Base-by-base conservation (phyloP, 352 stramenopile species). In the Pythium dissimile region DNA sequence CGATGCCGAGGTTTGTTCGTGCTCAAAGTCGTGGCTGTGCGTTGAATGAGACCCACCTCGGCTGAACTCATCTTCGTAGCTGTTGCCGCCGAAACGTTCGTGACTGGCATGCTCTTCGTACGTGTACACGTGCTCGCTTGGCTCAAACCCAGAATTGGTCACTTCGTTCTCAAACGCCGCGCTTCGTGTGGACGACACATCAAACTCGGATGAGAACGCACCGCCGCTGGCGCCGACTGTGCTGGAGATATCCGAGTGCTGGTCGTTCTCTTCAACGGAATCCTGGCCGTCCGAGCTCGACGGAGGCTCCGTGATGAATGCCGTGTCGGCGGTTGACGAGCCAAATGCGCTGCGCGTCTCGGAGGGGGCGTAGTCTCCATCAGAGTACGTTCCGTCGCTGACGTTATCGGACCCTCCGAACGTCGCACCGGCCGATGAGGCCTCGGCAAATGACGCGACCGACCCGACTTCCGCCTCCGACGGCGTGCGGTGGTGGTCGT, bases 281-380 rank as follows among this genome's bases (percentile, higher is more conserved):
- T 73, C 86, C 39, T 86, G 78, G 0, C 77, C 80, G 38, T 92
- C 83, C 32, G 78, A 90, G 45, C 86, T 84, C 8, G 82, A 89
- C 8, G 78, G 73, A 23, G 85, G 85, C 65, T 92, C 80, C 0
- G 80, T 90, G 8, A 81, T 74, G 18, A 90, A 90, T 6, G 82
- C 80, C 8, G 82, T 92, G 47, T 52, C 86, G 8, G 75, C 80
- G 62, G 84, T 92, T 6, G 80, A 90, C 15, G 78, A 88, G 16
- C 81, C 75, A 47, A 88, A 71, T 24, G 85, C 75, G 26, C 83
- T 92, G 16, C 80, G 72, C 2, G 77, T 89, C 48, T 92, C 82
- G 1, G 82, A 92, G 0, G n/a, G n/a, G n/a, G 77, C 63, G 24
- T 77, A 67, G 13, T 52, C 52, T 8, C 51, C 83, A 16, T 72